A percentile compares a stretch with the other conserved stretches of the same genome.
Evolutionary conservation across 2,329 filamentous ascomycete species (phyloP).

Genomic region (Chrysosporium keratinophilum): DNA sequence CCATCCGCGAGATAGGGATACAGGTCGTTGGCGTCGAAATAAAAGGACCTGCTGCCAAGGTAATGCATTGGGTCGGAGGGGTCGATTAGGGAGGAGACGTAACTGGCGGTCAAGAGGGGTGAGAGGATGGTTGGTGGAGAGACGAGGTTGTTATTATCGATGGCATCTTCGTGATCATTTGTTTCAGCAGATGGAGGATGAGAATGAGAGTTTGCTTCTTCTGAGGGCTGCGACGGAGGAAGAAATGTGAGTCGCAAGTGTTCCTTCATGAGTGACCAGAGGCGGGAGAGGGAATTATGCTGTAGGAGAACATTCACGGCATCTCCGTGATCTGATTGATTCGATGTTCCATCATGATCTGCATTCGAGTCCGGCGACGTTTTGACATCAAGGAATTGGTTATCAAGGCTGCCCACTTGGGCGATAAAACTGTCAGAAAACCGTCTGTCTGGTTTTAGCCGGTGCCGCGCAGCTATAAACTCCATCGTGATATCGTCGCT

Average conservation of each 20-base stretch:
- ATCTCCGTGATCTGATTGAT: slow-evolving; percentile 31
- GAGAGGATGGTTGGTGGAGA: slow-evolving; percentile 30
- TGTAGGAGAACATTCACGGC: slow-evolving; percentile 43
- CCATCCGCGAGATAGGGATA: slow-evolving; percentile 57
- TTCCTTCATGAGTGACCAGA: slow-evolving; percentile 55
- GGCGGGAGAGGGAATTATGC: slow-evolving; percentile 49
- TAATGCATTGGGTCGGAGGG: slow-evolving; percentile 17
- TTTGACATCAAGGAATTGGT: slow-evolving; percentile 49
- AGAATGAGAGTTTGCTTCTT: slow-evolving; percentile 20
- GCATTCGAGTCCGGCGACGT: slow-evolving; percentile 25
- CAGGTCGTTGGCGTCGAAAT: slow-evolving; percentile 55
- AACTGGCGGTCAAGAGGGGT: slow-evolving; percentile 36
- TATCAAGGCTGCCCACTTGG: slow-evolving; percentile 59
- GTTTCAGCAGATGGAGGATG: slow-evolving; percentile 20
- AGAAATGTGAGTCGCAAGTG: slow-evolving; percentile 47
- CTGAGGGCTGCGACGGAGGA: slow-evolving; percentile 16
- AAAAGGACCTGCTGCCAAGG: slow-evolving; percentile 51
- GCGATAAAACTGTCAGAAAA: slow-evolving; percentile 75
- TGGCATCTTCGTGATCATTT: slow-evolving; percentile 29
- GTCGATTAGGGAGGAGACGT: slow-evolving; percentile 28
- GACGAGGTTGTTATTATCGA: slow-evolving; percentile 26
- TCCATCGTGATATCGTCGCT: slow-evolving; percentile 59
- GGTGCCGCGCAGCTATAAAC: slow-evolving; percentile 60
- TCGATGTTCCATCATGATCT: slow-evolving; percentile 17
- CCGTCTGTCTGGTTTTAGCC: slow-evolving; percentile 49